These are phyloP conservation scores for Ceratocystiopsis sp. DNA, from an alignment of 2,329 filamentous ascomycete species.

Conservation along the genomic window DNA sequence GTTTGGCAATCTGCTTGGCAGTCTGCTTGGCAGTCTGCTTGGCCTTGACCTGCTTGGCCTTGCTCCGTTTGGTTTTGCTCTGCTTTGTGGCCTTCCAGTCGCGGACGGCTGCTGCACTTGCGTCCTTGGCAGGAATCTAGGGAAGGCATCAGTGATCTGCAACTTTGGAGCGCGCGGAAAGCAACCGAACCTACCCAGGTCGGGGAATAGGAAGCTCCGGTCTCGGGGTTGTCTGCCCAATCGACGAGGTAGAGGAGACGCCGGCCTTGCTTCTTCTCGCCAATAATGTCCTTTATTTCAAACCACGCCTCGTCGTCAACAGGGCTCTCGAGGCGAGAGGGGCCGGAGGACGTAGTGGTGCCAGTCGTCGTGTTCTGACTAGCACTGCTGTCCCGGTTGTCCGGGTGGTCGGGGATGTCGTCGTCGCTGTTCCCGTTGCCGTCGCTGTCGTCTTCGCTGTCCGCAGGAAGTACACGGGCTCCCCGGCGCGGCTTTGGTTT, in stretches of 20 bases:
- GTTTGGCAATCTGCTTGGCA: too few relatives aligned
- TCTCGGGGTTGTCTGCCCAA: conserved; percentile 35
- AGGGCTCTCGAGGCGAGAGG: background rate
- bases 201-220: conserved; percentile 28
- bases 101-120: conserved; percentile 12
- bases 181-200: conserved; percentile 29
- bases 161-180: background rate
- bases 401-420: background rate
- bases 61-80: background rate
- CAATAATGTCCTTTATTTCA: conserved; percentile 19
- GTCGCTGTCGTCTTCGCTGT: background rate
- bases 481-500: too few relatives aligned
- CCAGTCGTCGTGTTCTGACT: too few relatives aligned
- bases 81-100: conserved; percentile 13
- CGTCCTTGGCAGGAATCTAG: conserved; percentile 12
- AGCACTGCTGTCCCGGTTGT: background rate
- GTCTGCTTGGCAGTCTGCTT: background rate
- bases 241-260: conserved; percentile 32
- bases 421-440: background rate
- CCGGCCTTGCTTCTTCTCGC: conserved; percentile 17
- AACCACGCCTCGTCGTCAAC: conserved; percentile 11
- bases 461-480: background rate
- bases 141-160: too few relatives aligned
- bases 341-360: background rate
- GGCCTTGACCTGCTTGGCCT: too few relatives aligned